A percentile compares a stretch with the other conserved stretches of the same genome.
These are phyloP conservation scores for Cymbopogon flexuosus DNA, from an alignment of 202 grass and related monocot genomes.

Conservation along the genomic window DNA sequence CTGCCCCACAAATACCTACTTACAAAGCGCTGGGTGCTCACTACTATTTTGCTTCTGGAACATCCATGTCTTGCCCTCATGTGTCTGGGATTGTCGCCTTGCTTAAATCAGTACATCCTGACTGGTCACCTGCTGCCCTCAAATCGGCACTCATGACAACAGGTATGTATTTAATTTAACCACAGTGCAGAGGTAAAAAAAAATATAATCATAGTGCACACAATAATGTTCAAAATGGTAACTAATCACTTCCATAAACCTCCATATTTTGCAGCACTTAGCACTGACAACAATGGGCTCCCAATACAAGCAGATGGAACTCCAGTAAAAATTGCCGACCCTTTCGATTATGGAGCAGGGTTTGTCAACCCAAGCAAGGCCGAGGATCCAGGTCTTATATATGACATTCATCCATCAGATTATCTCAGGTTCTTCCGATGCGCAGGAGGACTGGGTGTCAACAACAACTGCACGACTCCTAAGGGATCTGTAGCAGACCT, in stretches of 20 bases:
- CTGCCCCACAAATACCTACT: conserved; percentile 24
- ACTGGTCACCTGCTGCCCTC: conserved; percentile 59
- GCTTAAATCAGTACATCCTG: conserved; percentile 58
- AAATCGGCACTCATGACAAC: conserved; percentile 64
- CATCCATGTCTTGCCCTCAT: conserved; percentile 61
- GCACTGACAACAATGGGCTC: conserved; percentile 29
- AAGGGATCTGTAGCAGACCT: background rate
- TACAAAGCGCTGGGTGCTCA: conserved; percentile 20
- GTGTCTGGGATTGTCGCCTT: conserved; percentile 49
- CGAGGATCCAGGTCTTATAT: conserved; percentile 55
- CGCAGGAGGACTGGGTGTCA: conserved; percentile 12
- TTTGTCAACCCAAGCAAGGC: conserved; percentile 37
- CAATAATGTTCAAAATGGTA: background rate
- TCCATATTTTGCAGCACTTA: conserved; percentile 35
- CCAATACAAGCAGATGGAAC: conserved; percentile 40
- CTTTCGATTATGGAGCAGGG: conserved; percentile 61
- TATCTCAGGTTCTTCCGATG: conserved; percentile 46
- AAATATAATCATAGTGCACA: background rate
- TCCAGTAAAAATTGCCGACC: conserved; percentile 46
- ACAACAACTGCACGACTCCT: background rate
- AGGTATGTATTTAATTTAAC: conserved; percentile 23
- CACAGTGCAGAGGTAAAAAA: background rate
- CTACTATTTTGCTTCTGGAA: conserved; percentile 44
- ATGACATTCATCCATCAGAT: conserved; percentile 44
- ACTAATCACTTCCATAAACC: background rate